These are phyloP conservation scores for Metschnikowia arizonensis DNA, from an alignment of 805 yeast species.

Conservation along the genomic window DNA sequence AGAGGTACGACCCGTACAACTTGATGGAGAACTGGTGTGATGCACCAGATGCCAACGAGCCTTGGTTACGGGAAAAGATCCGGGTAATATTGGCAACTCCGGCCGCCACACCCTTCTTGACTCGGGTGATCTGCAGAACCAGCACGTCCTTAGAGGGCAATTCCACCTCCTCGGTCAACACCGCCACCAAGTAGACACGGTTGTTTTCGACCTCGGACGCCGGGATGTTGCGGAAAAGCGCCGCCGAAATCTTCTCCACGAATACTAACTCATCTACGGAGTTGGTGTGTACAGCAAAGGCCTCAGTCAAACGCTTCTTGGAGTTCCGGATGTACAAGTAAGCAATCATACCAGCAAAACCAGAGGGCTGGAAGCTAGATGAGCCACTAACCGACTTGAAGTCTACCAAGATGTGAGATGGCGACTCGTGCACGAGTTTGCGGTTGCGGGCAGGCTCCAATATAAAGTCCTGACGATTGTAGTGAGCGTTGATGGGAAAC, in stretches of 20 bases:
- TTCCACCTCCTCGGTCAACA: slow-evolving; percentile 65
- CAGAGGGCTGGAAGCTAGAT: slow-evolving; percentile 57
- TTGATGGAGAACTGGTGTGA: slow-evolving; percentile 69
- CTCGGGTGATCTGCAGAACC: slow-evolving; percentile 33
- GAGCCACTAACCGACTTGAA: slow-evolving; percentile 65
- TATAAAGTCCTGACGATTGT: slow-evolving; percentile 24
- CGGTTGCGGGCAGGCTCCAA: slow-evolving; percentile 45
- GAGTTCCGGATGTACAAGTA: slow-evolving; percentile 66
- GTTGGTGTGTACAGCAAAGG: slow-evolving; percentile 65
- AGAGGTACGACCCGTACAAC: slow-evolving; percentile 65
- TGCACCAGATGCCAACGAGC: slow-evolving; percentile 55
- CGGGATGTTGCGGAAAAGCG: slow-evolving; percentile 74
- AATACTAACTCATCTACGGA: slow-evolving; percentile 52
- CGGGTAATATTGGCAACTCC: slow-evolving; percentile 85
- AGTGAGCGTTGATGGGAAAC: slow-evolving; percentile 52
- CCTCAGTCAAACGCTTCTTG: slow-evolving; percentile 66
- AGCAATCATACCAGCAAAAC: slow-evolving; percentile 68
- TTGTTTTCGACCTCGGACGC: slow-evolving; percentile 57
- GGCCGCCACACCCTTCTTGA: slow-evolving; percentile 79
- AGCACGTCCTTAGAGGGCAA: slow-evolving; percentile 31
- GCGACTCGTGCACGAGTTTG: slow-evolving; percentile 47
- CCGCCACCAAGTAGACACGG: slow-evolving; percentile 71
- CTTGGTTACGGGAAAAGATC: slow-evolving; percentile 62
- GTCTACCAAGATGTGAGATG: slow-evolving; percentile 71
- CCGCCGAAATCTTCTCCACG: slow-evolving; percentile 70